phyloP scores from a whole-genome alignment of 1,284 basidiomycete genomes.

The Apiotrichum brassicae region DNA sequence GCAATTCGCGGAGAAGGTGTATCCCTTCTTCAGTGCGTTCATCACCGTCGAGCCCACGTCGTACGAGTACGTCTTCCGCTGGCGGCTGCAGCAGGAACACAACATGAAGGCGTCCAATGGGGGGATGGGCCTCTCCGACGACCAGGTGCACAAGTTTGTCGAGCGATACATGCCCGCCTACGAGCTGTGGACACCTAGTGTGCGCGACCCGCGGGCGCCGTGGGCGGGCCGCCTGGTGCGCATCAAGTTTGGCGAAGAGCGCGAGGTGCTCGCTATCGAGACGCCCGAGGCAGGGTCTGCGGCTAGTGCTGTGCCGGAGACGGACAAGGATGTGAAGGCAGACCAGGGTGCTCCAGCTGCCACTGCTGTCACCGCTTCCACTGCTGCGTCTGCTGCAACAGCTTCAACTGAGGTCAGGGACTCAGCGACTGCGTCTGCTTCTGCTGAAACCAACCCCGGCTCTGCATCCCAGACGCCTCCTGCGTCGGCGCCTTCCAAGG shows the following conservation, averaged over 20 bases:
- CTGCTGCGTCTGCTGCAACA: not conserved
- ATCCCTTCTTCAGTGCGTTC: conserved; percentile 26
- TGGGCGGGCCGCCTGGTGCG: conserved; percentile 32
- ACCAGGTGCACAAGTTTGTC: conserved; percentile 62
- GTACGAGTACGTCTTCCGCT: conserved; percentile 47
- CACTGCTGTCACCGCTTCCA: not conserved
- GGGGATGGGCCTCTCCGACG: conserved; percentile 79
- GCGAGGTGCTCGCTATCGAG: conserved; percentile 28
- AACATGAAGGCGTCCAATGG: conserved; percentile 76
- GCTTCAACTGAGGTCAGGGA: not conserved
- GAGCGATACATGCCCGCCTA: conserved; percentile 42
- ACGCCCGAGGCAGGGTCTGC: conserved; percentile 2
- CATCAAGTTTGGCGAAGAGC: conserved; percentile 28
- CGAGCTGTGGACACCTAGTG: conserved; percentile 20
- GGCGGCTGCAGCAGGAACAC: conserved; percentile 82
- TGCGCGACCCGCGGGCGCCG: conserved; percentile 16
- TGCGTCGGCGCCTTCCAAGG: not conserved
- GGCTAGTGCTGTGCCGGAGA: too few species aligned
- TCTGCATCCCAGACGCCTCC: too few species aligned
- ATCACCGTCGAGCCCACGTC: conserved; percentile 32
- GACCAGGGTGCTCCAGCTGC: not conserved
- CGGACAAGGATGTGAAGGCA: not conserved
- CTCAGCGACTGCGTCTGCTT: too few species aligned
- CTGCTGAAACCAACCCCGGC: too few species aligned
- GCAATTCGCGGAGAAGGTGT: conserved; percentile 22